These are phyloP conservation scores for Bassia scoparia DNA, from an alignment of 148 eudicot genomes.

Conservation along the genomic window DNA sequence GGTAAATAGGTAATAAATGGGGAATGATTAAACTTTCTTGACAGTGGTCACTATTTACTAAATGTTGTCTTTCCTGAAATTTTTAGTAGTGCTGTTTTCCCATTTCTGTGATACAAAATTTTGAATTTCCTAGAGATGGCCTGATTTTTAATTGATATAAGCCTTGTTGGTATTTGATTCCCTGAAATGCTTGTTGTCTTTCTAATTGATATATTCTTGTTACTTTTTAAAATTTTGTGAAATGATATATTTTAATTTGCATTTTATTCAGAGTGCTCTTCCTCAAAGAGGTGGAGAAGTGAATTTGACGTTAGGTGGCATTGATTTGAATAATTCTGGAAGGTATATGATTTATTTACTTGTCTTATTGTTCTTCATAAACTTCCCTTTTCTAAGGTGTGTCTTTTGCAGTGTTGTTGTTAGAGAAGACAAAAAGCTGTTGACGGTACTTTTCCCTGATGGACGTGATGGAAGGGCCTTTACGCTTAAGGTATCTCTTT, in stretches of 20 bases:
- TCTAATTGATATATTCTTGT: not conserved
- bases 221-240: not conserved
- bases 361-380: constrained; percentile 8
- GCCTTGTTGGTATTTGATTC: not conserved
- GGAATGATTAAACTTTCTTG: too few species aligned
- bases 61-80: too few species aligned
- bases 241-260: constrained; percentile 1
- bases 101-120: not conserved
- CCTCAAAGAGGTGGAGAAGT: constrained; percentile 99
- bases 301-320: constrained; percentile 92
- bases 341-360: constrained; percentile 45
- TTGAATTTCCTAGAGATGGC: not conserved
- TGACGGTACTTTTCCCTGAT: constrained; percentile 95
- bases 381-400: constrained; percentile 16
- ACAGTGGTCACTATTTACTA: too few species aligned
- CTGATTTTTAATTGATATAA: not conserved
- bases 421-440: constrained; percentile 89
- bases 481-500: constrained; percentile 71
- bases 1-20: too few species aligned
- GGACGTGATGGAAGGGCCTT: constrained; percentile 99
- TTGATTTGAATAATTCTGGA: constrained; percentile 98
- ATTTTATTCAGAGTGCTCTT: constrained; percentile 66
- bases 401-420: constrained; percentile 81
- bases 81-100: too few species aligned
- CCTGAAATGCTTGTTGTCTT: not conserved